Percentiles rank a stretch among this genome's conserved stretches.
Conservation (phyloP, 1,284 basidiomycete species). For the Ustilago nuda region DNA sequence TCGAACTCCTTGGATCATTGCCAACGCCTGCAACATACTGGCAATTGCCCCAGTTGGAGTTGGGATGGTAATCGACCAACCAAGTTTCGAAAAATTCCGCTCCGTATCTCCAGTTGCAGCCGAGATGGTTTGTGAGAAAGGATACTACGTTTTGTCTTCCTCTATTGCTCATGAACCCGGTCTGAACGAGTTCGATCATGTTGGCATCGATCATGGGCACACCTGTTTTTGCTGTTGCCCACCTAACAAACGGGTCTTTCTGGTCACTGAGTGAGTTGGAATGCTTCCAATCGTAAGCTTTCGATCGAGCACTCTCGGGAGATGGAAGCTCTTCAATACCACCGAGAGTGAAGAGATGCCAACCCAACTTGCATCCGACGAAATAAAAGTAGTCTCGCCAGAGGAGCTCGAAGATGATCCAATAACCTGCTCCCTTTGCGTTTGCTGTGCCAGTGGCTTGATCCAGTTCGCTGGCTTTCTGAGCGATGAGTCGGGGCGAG, state of each 20-base stretch:
- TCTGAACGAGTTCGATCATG: conserved; percentile 59
- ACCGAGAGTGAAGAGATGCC: conserved; percentile 54
- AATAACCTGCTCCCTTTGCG: conserved; percentile 55
- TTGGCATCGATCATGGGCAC: conserved; percentile 64
- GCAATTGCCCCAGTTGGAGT: conserved; percentile 59
- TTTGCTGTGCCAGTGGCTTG: conserved; percentile 12
- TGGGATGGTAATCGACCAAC: conserved; percentile 58
- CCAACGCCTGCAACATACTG: conserved; percentile 65
- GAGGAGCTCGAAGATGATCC: conserved; percentile 64
- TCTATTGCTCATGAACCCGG: conserved; percentile 74
- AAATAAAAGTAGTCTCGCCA: conserved; percentile 71
- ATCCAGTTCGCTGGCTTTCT: conserved; percentile 51
- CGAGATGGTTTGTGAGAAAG: conserved; percentile 61
- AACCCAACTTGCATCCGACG: conserved; percentile 58
- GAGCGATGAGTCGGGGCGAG: conserved; percentile 55
- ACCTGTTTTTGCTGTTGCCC: conserved; percentile 52
- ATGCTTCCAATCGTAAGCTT: conserved; percentile 56
- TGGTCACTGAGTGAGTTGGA: conserved; percentile 24
- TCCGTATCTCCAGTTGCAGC: conserved; percentile 59
- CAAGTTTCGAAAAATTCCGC: conserved; percentile 61
- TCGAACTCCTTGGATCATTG: conserved; percentile 58
- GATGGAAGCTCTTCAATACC: conserved; percentile 56
- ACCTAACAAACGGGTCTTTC: conserved; percentile 53
- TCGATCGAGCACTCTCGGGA: conserved; percentile 39
- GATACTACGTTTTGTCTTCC: conserved; percentile 61